phyloP scores from a whole-genome alignment of 441 rosid species.

The Viola pubescens region DNA sequence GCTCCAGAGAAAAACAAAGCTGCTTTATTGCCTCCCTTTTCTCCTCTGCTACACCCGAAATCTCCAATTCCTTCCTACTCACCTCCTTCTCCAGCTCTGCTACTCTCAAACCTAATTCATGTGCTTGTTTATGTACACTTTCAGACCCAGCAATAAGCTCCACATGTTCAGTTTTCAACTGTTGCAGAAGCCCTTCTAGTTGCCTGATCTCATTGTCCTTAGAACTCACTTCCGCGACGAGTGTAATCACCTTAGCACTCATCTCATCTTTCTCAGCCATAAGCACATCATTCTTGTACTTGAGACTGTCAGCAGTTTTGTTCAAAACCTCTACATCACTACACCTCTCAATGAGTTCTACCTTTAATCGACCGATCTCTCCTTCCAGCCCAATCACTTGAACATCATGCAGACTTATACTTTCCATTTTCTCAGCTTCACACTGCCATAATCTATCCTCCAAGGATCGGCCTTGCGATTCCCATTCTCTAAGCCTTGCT shows the following conservation, averaged over 20 bases:
- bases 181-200: conserved; percentile 33
- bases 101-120: conserved; percentile 37
- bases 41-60: conserved; percentile 57
- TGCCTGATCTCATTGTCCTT: conserved; percentile 32
- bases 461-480: conserved; percentile 23
- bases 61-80: conserved; percentile 35
- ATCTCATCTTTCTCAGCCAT: conserved; percentile 53
- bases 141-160: conserved; percentile 31
- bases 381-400: conserved; percentile 23
- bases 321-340: conserved; percentile 36
- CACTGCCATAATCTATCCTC: conserved; percentile 29
- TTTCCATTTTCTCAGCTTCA: conserved; percentile 36
- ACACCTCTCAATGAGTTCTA: conserved; percentile 29
- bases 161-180: conserved; percentile 18
- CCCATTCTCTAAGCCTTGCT: conserved; percentile 35
- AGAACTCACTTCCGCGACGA: conserved; percentile 35
- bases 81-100: conserved; percentile 49
- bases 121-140: conserved; percentile 22
- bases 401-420: conserved; percentile 22
- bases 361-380: conserved; percentile 37
- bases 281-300: conserved; percentile 45
- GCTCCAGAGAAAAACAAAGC: conserved; percentile 76
- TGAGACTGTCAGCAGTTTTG: conserved; percentile 39
- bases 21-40: conserved; percentile 80
- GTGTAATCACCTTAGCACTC: conserved; percentile 37